Base-by-base conservation (phyloP, 495 filamentous ascomycete genomes). In the Penicillium soppii region DNA sequence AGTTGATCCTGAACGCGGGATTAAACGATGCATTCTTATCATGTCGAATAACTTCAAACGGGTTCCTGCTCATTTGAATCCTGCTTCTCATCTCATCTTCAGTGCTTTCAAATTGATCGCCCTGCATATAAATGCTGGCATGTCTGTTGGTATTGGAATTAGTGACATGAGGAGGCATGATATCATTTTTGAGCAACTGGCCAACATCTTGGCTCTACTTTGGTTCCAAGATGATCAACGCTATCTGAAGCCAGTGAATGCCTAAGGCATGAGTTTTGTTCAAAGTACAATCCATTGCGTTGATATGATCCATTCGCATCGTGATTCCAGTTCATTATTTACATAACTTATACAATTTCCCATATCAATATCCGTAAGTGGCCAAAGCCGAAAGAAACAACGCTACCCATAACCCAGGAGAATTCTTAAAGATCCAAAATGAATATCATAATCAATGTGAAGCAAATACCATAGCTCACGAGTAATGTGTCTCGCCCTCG, bases 1-100 rank as follows among this genome's bases (percentile, higher is more conserved):
- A 78, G 38, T 79, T 77, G 16, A 79, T 37, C 6, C 74, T 60
- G 1, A 75, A 78, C 58, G 67, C 66, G 0, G 33, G 5, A 39
- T 79, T 66, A 3, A 79, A 50, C n/a, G n/a, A n/a, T n/a, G n/a
- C n/a, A n/a, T n/a, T n/a, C n/a, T n/a, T n/a, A n/a, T n/a, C n/a
- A n/a, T 21, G 50, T 64, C 37, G 60, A 45, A 7, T 63, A 56
- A 7, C 46, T 47, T 17, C 21, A 53, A 1, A 40, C 50, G 2
- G 67, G 65, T 17, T 39, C 43, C 16, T 74, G 59, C 19, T 61
- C 62, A 4, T 74, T 12, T 12, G 70, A 62, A n/a, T n/a, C n/a
- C 13, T 57, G 47, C 45, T 74, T 74, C 4, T 53, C 63, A 73
- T 62, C 15, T 17, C 36, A 3, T 61, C 54, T 51, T 73, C 69